Evolutionary conservation across 176 grass and related monocot genomes (phyloP), one percentile per base, ranked within the genome.

Genomic region (Elaeis guineensis): DNA sequence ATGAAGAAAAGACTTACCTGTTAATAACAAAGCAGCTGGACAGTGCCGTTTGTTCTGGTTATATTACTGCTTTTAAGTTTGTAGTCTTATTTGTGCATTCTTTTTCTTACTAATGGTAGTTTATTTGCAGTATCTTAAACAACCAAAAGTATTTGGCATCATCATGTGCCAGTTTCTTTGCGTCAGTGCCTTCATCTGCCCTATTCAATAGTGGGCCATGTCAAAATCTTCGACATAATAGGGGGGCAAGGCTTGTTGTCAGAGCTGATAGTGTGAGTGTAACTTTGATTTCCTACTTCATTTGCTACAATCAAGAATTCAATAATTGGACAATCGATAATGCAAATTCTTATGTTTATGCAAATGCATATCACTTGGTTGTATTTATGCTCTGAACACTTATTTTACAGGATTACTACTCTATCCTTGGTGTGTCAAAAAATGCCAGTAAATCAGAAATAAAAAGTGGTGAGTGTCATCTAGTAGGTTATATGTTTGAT

Each of bases 361-460:
- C 39, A 19, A 72, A 66, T 70, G 11, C 14, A 39, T 63, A 21
- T 50, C 19, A 44, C 35, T 44, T 2, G 11, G 35, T 44, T 9
- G 35, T 44, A 14, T 44, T 44, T 3, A 14, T 44, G 35, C 11
- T 54, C 14, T 57, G 35, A 16, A 15, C 57, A 67, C 20, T 76
- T 49, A 74, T 61, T 78, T 81, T 69, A 59, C 84, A 98, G 93
- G 93, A 98, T 83, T 98, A 80, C 66, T 98, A 98, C 78, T 83
- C 81, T 55, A 22, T 89, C 64, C 87, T 98, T 70, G 93, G 84
- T 19, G 93, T 98, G 51, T 92, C 93, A 60, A 98, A 77, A 81
- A 98, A 98, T 86, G 57, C 93, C 64, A 98, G 93, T 70, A 98
- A 89, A 86, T 92, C 93, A 67, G 93, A 98, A 92, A 98, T 98